Evolutionary conservation across 495 filamentous ascomycete genomes (phyloP).

Genomic region (Trichocladium antarcticum): DNA sequence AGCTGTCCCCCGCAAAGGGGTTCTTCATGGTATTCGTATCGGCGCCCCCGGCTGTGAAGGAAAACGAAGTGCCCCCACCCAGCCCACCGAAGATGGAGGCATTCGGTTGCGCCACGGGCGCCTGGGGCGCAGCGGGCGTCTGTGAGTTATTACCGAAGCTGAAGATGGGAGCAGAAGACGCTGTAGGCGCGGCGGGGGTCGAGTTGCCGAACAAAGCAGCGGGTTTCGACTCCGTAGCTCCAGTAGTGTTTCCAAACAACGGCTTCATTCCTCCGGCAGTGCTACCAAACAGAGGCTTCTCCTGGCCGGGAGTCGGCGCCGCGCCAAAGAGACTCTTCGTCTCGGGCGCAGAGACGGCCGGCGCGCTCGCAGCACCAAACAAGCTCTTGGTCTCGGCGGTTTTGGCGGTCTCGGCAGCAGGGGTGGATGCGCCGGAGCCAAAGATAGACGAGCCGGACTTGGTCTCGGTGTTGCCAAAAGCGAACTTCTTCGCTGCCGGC

Average conservation of each 20-base stretch:
- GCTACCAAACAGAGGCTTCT: constrained; percentile 15
- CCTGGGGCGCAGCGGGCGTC: constrained; percentile 18
- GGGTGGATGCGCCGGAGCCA: constrained; percentile 7
- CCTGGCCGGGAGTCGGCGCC: not conserved
- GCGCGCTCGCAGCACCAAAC: constrained; percentile 10
- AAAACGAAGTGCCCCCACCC: constrained; percentile 25
- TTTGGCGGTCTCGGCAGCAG: constrained; percentile 13
- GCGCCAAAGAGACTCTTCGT: constrained; percentile 18
- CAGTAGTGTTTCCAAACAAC: constrained; percentile 12
- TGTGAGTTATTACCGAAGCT: constrained; percentile 25
- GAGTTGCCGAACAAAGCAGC: constrained; percentile 10
- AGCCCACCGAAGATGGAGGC: constrained; percentile 16
- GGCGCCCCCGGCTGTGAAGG: constrained; percentile 28
- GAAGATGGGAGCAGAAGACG: constrained; percentile 13
- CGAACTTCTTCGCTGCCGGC: constrained; percentile 15
- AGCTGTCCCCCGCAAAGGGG: constrained; percentile 28
- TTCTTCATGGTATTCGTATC: constrained; percentile 29
- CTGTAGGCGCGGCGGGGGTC: constrained; percentile 10
- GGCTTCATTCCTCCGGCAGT: constrained; percentile 6
- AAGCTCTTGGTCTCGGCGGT: constrained; percentile 13
- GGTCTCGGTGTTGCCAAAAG: constrained; percentile 18
- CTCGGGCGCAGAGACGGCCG: constrained; percentile 12
- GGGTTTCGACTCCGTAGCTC: constrained; percentile 10
- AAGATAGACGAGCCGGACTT: constrained; percentile 20
- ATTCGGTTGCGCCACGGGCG: constrained; percentile 12